A percentile compares a stretch with the other conserved stretches of the same genome.
Conservation (phyloP, 306 rosid species). For the Delonix regia region DNA sequence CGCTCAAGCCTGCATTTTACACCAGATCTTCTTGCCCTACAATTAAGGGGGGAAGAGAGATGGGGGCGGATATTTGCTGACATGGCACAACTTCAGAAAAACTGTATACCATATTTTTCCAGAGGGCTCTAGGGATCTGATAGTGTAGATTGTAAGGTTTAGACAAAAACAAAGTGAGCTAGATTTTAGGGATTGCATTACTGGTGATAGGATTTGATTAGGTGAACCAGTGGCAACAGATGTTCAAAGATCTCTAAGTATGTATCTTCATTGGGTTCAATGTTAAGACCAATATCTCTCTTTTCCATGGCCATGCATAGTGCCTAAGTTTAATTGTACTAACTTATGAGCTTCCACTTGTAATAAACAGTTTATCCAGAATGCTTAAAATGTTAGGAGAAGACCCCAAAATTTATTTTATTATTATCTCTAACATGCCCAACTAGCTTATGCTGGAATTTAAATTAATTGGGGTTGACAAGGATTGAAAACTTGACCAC, state of each 20-base stretch:
- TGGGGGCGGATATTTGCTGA: neutral
- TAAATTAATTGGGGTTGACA: neutral
- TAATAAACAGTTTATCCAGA: neutral
- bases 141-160: neutral
- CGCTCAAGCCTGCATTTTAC: constrained; percentile 5
- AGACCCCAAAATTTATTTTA: neutral
- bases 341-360: neutral
- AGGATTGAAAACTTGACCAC: neutral
- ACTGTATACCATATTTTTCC: neutral
- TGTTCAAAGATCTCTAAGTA: neutral
- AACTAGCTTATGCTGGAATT: neutral
- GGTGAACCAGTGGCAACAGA: neutral
- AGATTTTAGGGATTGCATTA: neutral
- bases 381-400: neutral
- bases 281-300: neutral
- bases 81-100: neutral
- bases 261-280: constrained; percentile 11
- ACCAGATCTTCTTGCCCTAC: neutral
- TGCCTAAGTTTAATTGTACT: neutral
- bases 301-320: neutral
- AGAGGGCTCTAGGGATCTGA: constrained; percentile 9
- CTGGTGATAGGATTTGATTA: neutral
- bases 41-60: neutral
- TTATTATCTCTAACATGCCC: neutral
- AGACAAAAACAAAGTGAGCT: neutral